phyloP scores from a whole-genome alignment of 1,139 yeast species.

The Geotrichum australiense region DNA sequence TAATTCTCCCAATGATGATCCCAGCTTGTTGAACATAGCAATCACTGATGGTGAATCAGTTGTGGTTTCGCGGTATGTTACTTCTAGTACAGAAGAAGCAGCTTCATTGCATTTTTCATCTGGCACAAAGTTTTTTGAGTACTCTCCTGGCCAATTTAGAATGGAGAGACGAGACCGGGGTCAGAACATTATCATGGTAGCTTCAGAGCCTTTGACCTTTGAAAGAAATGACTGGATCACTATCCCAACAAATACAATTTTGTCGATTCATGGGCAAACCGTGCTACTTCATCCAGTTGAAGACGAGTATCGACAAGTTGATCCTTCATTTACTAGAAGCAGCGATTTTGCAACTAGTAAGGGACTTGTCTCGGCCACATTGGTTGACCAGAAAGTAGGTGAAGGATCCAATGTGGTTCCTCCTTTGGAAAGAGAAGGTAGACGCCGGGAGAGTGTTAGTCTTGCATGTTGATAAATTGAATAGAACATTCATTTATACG shows the following conservation, averaged over 20 bases:
- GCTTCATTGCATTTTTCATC: conserved; percentile 93
- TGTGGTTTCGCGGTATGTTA: conserved; percentile 80
- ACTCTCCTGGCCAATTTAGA: conserved; percentile 73
- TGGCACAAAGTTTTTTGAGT: conserved; percentile 85
- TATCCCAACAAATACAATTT: conserved; percentile 82
- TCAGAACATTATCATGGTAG: conserved; percentile 92
- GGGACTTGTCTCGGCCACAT: conserved; percentile 81
- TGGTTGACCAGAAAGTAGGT: conserved; percentile 36
- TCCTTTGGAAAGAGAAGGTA: conserved; percentile 81
- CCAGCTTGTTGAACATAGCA: conserved; percentile 85
- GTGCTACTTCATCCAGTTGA: conserved; percentile 83
- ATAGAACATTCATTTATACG: too few relatives aligned
- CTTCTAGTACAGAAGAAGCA: conserved; percentile 88
- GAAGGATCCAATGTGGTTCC: conserved; percentile 46
- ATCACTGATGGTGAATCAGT: conserved; percentile 91
- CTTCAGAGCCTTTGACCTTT: conserved; percentile 92
- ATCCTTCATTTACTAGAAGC: conserved; percentile 61
- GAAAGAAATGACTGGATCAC: conserved; percentile 97
- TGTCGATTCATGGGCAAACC: conserved; percentile 80
- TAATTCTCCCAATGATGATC: conserved; percentile 47
- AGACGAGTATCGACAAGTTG: conserved; percentile 80
- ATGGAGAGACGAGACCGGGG: conserved; percentile 92
- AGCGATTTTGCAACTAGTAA: conserved; percentile 80
- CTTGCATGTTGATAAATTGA: too few relatives aligned
- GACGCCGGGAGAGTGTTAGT: conserved; percentile 33